phyloP scores from a whole-genome alignment of 2,329 filamentous ascomycete species.

The Paecilomyces sp. region DNA sequence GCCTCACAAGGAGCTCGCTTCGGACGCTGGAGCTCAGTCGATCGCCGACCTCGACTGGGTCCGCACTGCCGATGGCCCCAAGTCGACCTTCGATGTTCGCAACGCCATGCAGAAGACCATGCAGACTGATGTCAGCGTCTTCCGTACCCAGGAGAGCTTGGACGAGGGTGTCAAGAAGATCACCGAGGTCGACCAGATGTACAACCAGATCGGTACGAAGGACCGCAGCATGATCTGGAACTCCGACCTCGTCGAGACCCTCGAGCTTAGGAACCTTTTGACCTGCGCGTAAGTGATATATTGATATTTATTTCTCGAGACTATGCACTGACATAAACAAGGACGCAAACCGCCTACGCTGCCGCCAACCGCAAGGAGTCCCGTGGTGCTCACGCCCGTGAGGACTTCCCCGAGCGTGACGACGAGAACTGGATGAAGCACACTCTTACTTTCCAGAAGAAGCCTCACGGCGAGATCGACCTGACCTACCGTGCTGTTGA shows the following conservation, averaged over 20 bases:
- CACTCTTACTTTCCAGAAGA: slow-evolving; percentile 91
- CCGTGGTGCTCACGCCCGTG: slow-evolving; percentile 90
- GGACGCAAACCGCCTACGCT: slow-evolving; percentile 81
- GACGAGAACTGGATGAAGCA: slow-evolving; percentile 99
- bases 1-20: slow-evolving; percentile 69
- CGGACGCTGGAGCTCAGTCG: slow-evolving; percentile 81
- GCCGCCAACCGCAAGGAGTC: slow-evolving; percentile 96
- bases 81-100: slow-evolving; percentile 81
- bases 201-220: slow-evolving; percentile 83
- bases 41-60: slow-evolving; percentile 81
- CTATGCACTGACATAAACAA: slow-evolving; percentile 24
- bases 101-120: slow-evolving; percentile 95
- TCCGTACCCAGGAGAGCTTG: slow-evolving; percentile 88
- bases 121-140: slow-evolving; percentile 95
- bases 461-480: slow-evolving; percentile 79
- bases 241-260: slow-evolving; percentile 90
- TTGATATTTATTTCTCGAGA: background rate
- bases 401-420: slow-evolving; percentile 93
- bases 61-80: slow-evolving; percentile 75
- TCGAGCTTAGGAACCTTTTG: slow-evolving; percentile 89
- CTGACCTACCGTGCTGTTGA: slow-evolving; percentile 81
- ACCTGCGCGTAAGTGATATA: slow-evolving; percentile 79
- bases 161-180: slow-evolving; percentile 91
- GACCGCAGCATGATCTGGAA: slow-evolving; percentile 99
- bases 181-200: slow-evolving; percentile 71